Base-by-base conservation (phyloP, 75 land plant genomes). In the Pinus albicaulis region DNA sequence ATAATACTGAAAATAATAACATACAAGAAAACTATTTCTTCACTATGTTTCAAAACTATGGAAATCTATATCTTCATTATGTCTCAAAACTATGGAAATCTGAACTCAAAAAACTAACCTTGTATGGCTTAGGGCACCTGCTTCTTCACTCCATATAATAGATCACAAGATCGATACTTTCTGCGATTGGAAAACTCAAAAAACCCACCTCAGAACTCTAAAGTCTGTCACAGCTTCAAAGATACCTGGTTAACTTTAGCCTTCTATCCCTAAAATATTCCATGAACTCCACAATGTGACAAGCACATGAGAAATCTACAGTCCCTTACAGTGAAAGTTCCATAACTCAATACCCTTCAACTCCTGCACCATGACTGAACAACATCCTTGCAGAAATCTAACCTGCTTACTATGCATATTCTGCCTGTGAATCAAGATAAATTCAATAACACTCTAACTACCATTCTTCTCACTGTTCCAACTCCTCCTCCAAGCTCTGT, bases 121-220 rank as follows among this genome's bases (percentile, higher is more conserved):
- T 17, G 38, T 26, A 64, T 64, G 68, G 28, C 68, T 41, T 64
- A 34, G 19, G 10, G 38, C 68, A 64, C 34, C 68, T 15, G 68
- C 41, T 11, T 31, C 68, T 64, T 36, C 31, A 64, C 66, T 63
- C 66, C 66, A 63, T 31, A 63, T 38, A 63, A 63, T 10, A 64
- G 36, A 31, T 31, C 17, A 19, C 38, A 17, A 7, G 16, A 6
- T 64, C 53, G 2, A 63, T 13, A 36, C 26, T 63, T 1, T 25
- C 16, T 28, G 31, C 7, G 41, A 16, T 63, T 31, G 2, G 16
- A 31, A 63, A 15, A 6, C 65, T 26, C 31, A 14, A 3, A 14
- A 13, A 4, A 25, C 1, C 28, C 15, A 62, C 13, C 15, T 62
- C 31, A 26, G 26, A 12, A 12, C 14, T 48, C 53, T 48, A 62